Percentiles rank a stretch among this genome's conserved stretches.
phyloP scores from a whole-genome alignment of 208 protist genomes.

The Trypanosoma melophagium region DNA sequence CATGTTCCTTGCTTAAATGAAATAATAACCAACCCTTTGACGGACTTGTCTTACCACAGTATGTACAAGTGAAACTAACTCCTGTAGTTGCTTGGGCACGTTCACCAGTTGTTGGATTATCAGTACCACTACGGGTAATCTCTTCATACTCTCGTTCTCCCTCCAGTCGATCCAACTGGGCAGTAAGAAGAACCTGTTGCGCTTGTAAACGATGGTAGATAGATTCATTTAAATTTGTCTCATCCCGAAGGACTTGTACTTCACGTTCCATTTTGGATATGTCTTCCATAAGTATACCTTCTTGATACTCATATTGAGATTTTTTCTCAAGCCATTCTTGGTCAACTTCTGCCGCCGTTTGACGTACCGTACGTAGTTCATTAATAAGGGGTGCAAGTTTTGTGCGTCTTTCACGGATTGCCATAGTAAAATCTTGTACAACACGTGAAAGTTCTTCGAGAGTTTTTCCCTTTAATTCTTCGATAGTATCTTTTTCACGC shows the following conservation, averaged over 20 bases:
- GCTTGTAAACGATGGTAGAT: conserved; percentile 81
- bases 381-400: conserved; percentile 87
- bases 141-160: conserved; percentile 53
- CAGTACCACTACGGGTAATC: conserved; percentile 9
- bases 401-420: conserved; percentile 82
- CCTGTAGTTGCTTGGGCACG: background rate
- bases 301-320: conserved; percentile 86
- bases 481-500: conserved; percentile 79
- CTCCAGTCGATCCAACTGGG: conserved; percentile 50
- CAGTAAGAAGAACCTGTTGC: conserved; percentile 54
- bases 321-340: conserved; percentile 85
- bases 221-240: conserved; percentile 70
- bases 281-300: conserved; percentile 80
- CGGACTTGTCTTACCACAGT: conserved; percentile 23
- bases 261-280: conserved; percentile 84
- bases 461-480: conserved; percentile 88
- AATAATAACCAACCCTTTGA: conserved; percentile 26
- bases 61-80: conserved; percentile 15
- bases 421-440: conserved; percentile 84
- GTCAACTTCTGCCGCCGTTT: conserved; percentile 83
- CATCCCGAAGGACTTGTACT: conserved; percentile 72
- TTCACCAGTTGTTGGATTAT: conserved; percentile 8
- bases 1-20: conserved; percentile 30
- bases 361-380: conserved; percentile 80
- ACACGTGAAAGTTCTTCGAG: conserved; percentile 88